Base-by-base conservation (phyloP, 164 flowering plant species). In the Chimonanthus praecox region DNA sequence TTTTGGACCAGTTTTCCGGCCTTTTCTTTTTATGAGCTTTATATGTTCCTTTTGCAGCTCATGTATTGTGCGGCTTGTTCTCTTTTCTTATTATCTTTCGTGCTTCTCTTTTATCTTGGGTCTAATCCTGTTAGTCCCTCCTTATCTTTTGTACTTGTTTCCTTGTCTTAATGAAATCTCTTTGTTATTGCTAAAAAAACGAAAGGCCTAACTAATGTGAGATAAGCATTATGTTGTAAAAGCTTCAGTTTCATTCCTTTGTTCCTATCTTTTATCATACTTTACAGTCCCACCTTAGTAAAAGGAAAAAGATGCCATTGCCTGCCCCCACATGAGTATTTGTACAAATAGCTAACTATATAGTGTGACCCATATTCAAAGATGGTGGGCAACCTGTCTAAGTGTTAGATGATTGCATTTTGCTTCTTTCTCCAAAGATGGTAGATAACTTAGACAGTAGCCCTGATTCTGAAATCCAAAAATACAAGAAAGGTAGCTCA, bases 381-480 rank as follows among this genome's bases (percentile, higher is more conserved):
- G 50, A 20, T 20, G 47, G n/a, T 71, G 43, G 67, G 71, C 79
- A 4, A 80, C 80, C 82, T 85, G 88, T 79, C 83, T 78, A 21
- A 75, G 78, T 83, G 76, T 81, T 71, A 80, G 47, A 80, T 85
- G 83, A 64, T 69, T 72, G 49, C 67, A 54, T 50, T 73, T 77
- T 49, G 33, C 68, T 70, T 58, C 65, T 74, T 64, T 54, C 16
- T 71, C 65, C 4, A 66, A 68, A 82, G 58, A 86, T 87, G 87
- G 84, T 63, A 64, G 79, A 82, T 71, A 79, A 77, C 43, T 58
- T 50, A 63, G 79, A 79, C 9, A 67, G 63, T 67, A 67, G 74
- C 50, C 77, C 74, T 44, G 73, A 78, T 6, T 77, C 78, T 45
- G 75, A 76, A n/a, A 64, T 70, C 66, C 65, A 65, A 16, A 76